Evolutionary conservation across 2,329 filamentous ascomycete genomes (phyloP).

Genomic region (Aspergillus sp.): DNA sequence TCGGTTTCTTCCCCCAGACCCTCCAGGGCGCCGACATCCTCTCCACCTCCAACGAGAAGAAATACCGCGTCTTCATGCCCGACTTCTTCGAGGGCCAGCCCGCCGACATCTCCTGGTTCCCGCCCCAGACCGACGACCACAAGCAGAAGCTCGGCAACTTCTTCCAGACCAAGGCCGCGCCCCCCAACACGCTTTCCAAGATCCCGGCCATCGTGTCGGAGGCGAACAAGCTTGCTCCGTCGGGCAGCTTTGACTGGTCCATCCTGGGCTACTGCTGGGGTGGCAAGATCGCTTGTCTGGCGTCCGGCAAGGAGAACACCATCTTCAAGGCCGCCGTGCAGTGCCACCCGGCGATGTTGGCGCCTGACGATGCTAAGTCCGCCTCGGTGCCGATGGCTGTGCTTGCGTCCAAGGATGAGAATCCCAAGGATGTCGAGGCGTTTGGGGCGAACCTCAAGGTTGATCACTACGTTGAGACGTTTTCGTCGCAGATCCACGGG

Average conservation of each 20-base stretch:
- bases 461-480: slow-evolving; percentile 44
- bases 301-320: slow-evolving; percentile 47
- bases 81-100: slow-evolving; percentile 84
- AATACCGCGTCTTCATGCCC: slow-evolving; percentile 85
- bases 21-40: slow-evolving; percentile 64
- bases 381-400: slow-evolving; percentile 57
- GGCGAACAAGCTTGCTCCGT: slow-evolving; percentile 46
- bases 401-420: slow-evolving; percentile 58
- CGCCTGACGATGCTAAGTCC: slow-evolving; percentile 54
- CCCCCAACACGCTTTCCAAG: slow-evolving; percentile 55
- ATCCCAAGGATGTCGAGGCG: slow-evolving; percentile 44
- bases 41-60: slow-evolving; percentile 56
- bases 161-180: slow-evolving; percentile 56
- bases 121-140: slow-evolving; percentile 59
- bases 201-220: slow-evolving; percentile 56
- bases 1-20: slow-evolving; percentile 63
- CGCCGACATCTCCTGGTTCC: slow-evolving; percentile 60
- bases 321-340: slow-evolving; percentile 57
- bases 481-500: slow-evolving; percentile 43
- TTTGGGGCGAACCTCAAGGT: slow-evolving; percentile 39
- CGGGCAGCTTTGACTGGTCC: slow-evolving; percentile 52
- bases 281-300: slow-evolving; percentile 55
- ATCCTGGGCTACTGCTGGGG: slow-evolving; percentile 63
- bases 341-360: slow-evolving; percentile 61
- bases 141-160: slow-evolving; percentile 58